Conservation (phyloP, 345 rosid genomes). For the Bretschneidera sinensis region DNA sequence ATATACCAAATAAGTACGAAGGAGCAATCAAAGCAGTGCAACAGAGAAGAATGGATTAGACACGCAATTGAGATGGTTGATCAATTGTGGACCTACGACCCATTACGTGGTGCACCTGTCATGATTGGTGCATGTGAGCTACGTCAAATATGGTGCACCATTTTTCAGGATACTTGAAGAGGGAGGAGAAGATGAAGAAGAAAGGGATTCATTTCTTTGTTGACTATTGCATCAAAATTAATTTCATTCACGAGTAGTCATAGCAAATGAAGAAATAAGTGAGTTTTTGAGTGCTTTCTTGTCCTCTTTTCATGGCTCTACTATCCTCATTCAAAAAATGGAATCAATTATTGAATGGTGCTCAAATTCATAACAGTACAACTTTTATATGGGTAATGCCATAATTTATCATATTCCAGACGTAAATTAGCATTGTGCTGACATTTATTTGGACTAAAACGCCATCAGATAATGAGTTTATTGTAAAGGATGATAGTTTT, state of each 20-base stretch:
- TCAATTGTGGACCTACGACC: conserved; percentile 1
- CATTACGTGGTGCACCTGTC: too few species aligned
- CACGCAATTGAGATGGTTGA: conserved; percentile 9
- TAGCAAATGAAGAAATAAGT: conserved; percentile 33
- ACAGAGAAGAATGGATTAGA: conserved; percentile 17
- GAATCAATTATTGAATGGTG: neutral
- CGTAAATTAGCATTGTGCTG: too few species aligned
- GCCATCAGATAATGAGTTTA: too few species aligned
- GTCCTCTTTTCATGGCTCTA: neutral
- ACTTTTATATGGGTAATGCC: too few species aligned
- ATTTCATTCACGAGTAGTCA: conserved; percentile 18
- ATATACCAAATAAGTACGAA: conserved; percentile 10
- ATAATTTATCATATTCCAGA: too few species aligned
- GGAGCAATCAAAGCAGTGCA: conserved; percentile 22
- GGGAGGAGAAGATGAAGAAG: neutral
- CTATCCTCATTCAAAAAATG: neutral
- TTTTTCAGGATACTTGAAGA: neutral
- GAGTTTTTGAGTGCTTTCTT: conserved; percentile 18
- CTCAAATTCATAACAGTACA: neutral
- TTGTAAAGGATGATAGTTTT: too few species aligned
- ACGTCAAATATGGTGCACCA: neutral
- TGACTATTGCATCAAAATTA: conserved; percentile 20
- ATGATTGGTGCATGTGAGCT: conserved; percentile 25
- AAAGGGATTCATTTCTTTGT: conserved; percentile 21
- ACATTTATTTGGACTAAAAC: too few species aligned